Percentiles rank a stretch among this genome's conserved stretches.
phyloP scores from a whole-genome alignment of 176 grass and related monocot species.

The Alopecurus myosuroides region DNA sequence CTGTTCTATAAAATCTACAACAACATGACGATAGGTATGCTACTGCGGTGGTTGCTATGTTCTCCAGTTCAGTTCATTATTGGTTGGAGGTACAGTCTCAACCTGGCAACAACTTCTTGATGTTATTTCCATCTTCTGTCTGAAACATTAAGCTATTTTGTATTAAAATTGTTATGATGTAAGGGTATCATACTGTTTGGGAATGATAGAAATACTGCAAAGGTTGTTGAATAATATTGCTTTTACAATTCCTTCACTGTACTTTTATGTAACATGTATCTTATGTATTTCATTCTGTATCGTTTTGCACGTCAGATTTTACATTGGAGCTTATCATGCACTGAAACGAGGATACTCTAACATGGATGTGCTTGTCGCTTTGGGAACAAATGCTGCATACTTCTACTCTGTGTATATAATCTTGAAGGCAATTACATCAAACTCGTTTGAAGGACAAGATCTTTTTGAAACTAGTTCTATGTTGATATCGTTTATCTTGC shows the following conservation, averaged over 20 bases:
- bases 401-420: constrained; percentile 94
- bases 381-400: constrained; percentile 97
- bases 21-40: constrained; percentile 81
- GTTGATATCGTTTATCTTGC: constrained; percentile 97
- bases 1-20: constrained; percentile 59
- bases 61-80: constrained; percentile 98
- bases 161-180: background rate
- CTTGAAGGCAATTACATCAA: constrained; percentile 67
- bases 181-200: background rate
- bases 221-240: background rate
- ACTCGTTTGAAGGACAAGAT: constrained; percentile 84
- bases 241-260: background rate
- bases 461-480: constrained; percentile 99
- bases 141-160: background rate
- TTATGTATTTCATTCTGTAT: constrained; percentile 21
- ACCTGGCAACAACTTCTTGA: background rate
- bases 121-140: background rate
- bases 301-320: constrained; percentile 65
- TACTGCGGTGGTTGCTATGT: constrained; percentile 83
- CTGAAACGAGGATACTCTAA: constrained; percentile 84
- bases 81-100: constrained; percentile 83
- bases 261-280: background rate
- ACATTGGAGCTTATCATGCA: constrained; percentile 91
- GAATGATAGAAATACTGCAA: background rate
- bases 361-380: constrained; percentile 97